Percentiles rank a stretch among this genome's conserved stretches.
Conservation (phyloP, 129 eudicot genomes). For the Flaveria linearis region DNA sequence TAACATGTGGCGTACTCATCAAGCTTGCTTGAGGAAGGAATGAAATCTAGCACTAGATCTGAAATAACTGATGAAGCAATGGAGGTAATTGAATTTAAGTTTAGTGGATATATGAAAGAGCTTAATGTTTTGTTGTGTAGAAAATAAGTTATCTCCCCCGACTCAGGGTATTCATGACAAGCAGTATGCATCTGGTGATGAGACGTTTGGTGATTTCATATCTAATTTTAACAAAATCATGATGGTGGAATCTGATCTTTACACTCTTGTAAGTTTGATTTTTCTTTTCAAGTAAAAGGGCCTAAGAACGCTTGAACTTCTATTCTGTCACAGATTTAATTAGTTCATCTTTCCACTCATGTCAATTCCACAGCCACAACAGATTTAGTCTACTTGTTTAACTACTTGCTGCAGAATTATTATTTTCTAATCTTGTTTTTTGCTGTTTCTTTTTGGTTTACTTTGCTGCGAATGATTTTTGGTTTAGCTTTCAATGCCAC, state of each 20-base stretch:
- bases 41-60: constrained; percentile 20
- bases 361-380: too few relatives aligned
- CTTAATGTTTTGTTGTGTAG: neutral
- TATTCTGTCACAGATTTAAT: neutral
- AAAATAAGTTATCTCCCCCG: neutral
- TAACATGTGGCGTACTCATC: constrained; percentile 10
- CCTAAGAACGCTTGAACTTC: neutral
- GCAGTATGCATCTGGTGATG: neutral
- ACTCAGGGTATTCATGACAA: neutral
- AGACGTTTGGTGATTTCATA: neutral
- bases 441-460: neutral
- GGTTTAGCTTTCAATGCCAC: neutral
- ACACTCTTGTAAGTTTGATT: neutral
- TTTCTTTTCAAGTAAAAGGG: neutral
- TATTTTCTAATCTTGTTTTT: neutral
- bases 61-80: constrained; percentile 9
- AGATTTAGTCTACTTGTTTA: too few relatives aligned
- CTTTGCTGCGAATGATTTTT: neutral
- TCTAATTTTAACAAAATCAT: neutral
- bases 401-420: too few relatives aligned
- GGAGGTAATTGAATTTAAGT: constrained; percentile 26
- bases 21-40: neutral
- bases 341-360: too few relatives aligned
- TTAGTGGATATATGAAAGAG: neutral
- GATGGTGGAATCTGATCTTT: neutral